Percentiles rank a stretch among this genome's conserved stretches.
These are phyloP conservation scores for Picochlorum sp. DNA, from an alignment of 139 green algal species.

Conservation along the genomic window DNA sequence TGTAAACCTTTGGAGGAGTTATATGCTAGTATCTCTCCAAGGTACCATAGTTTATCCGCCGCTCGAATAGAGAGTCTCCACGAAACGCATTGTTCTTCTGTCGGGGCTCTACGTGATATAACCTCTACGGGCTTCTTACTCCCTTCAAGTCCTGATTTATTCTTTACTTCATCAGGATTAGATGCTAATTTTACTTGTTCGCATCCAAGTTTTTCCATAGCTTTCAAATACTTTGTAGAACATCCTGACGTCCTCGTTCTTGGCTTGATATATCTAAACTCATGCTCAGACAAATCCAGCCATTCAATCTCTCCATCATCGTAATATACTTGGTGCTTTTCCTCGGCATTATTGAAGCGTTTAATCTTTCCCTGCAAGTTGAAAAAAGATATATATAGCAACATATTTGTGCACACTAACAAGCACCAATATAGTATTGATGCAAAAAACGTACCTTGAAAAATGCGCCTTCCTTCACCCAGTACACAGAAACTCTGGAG, in stretches of 20 bases:
- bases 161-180: constrained; percentile 4
- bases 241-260: constrained; percentile 7
- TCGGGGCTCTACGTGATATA: neutral
- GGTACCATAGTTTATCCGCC: constrained; percentile 20
- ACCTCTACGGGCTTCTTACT: neutral
- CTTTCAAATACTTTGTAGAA: neutral
- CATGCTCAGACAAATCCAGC: constrained; percentile 28
- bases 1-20: constrained; percentile 5
- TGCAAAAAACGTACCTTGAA: constrained; percentile 19
- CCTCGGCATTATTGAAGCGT: constrained; percentile 33
- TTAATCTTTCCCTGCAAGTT: constrained; percentile 14
- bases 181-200: neutral
- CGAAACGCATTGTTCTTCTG: constrained; percentile 5
- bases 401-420: neutral
- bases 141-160: neutral
- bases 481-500: constrained; percentile 26
- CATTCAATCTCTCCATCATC: constrained; percentile 53
- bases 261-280: constrained; percentile 24
- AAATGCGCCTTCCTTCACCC: constrained; percentile 18
- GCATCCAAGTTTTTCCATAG: constrained; percentile 22
- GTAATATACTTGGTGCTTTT: constrained; percentile 41
- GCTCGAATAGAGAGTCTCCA: constrained; percentile 32
- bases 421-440: neutral
- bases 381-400: neutral
- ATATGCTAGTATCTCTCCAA: constrained; percentile 21